Evolutionary conservation across 495 filamentous ascomycete genomes (phyloP).

Genomic region (Cercophora scortea): DNA sequence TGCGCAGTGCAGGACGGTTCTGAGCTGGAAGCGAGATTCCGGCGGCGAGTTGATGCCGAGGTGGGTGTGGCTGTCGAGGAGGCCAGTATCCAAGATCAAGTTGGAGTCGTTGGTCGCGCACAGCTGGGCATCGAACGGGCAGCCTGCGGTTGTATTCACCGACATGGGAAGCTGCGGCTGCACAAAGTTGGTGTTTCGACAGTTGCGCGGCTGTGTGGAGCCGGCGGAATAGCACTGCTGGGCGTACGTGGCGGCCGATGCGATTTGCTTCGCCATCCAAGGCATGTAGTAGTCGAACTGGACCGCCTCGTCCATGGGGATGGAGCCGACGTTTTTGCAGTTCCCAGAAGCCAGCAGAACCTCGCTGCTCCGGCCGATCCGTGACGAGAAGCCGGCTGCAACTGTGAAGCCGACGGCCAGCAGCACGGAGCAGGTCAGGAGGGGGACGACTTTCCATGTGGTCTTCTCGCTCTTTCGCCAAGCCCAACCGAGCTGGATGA

Average conservation of each 20-base stretch:
- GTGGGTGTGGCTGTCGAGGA: constrained; percentile 9
- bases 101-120: constrained; percentile 5
- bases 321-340: background rate
- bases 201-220: background rate
- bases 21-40: constrained; percentile 2
- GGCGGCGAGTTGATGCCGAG: constrained; percentile 14
- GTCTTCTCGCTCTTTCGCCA: constrained; percentile 1
- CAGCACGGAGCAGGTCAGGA: background rate
- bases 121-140: constrained; percentile 9
- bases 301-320: no score
- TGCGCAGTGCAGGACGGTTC: constrained; percentile 10
- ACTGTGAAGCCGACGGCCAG: background rate
- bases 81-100: constrained; percentile 11
- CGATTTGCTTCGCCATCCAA: background rate
- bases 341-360: background rate
- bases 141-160: constrained; percentile 7
- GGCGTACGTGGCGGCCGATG: constrained; percentile 7
- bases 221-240: constrained; percentile 4
- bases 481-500: background rate
- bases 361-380: background rate
- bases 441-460: background rate
- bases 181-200: constrained; percentile 1
- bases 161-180: background rate
- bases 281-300: background rate
- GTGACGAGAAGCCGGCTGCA: background rate